These are phyloP conservation scores for Castanopsis chinensis DNA, from an alignment of 306 rosid species.

Conservation along the genomic window DNA sequence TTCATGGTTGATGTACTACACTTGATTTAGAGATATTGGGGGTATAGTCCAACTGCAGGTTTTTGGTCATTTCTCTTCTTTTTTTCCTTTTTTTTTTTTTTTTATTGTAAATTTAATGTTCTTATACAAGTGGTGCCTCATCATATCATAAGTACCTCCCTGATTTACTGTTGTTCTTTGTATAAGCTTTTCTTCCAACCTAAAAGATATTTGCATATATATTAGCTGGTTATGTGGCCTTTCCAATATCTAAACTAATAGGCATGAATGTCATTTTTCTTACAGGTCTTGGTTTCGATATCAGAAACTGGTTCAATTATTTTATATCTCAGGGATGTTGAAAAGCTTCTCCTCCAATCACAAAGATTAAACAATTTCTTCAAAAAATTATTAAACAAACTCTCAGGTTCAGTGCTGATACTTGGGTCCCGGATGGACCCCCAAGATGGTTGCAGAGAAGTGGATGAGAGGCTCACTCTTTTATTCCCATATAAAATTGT, in stretches of 20 bases:
- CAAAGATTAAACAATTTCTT: conserved; percentile 63
- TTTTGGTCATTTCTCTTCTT: not conserved
- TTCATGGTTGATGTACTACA: not conserved
- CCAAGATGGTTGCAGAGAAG: conserved; percentile 43
- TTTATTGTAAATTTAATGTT: not conserved
- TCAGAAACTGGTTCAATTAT: conserved; percentile 73
- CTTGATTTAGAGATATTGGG: not conserved
- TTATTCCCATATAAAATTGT: conserved; percentile 68
- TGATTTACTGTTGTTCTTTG: not conserved
- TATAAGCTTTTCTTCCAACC: not conserved
- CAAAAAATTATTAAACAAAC: conserved; percentile 62
- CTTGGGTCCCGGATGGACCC: conserved; percentile 70
- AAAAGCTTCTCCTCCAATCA: conserved; percentile 66
- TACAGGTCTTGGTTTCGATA: conserved; percentile 71
- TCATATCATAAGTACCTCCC: not conserved
- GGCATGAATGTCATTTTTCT: conserved; percentile 1
- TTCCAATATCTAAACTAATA: conserved; percentile 4
- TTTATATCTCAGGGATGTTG: conserved; percentile 76
- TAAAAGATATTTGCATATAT: not conserved
- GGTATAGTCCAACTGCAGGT: conserved; percentile 2
- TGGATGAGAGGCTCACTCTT: conserved; percentile 50
- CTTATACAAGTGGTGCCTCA: not conserved
- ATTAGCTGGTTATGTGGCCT: not conserved
- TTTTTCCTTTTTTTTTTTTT: not conserved
- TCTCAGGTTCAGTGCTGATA: conserved; percentile 74